Base-by-base conservation (phyloP, 2,329 filamentous ascomycete species). In the Penicillium hordei region DNA sequence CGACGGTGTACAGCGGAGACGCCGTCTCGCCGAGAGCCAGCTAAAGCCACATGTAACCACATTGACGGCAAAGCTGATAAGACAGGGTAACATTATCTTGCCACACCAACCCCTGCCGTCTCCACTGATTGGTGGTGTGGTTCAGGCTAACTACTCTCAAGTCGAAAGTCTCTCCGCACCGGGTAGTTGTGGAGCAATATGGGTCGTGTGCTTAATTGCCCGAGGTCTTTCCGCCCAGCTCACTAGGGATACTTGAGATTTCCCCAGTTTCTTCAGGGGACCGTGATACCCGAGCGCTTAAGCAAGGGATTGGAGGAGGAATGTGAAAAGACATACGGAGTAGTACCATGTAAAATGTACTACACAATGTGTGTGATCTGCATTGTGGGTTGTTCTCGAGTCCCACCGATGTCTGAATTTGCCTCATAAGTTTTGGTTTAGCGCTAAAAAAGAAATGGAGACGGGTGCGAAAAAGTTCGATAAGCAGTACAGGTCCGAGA, bases 1-100 rank as follows among this genome's bases (percentile, higher is more conserved):
- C 60, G 60, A 60, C 61, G 61, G 61, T 51, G 53, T 31, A 52
- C 53, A 44, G 39, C 53, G 53, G 53, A 54, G 56, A 29, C 52
- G 45, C 60, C 55, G 57, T 63, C 52, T 54, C 52, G 57, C 49
- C 43, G 45, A 40, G 49, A 40, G 8, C 39, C 40, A 43, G 8
- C 31, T 25, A 33, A 27, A 44, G 38, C 39, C 55, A 50, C 46
- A 61, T 60, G 60, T 62, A 62, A 60, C 60, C 60, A 50, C 17
- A 45, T 36, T 23, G 17, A 44, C 25, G 46, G 40, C 55, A 27
- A 57, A 44, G 27, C 48, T 53, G 51, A 53, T 56, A 60, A 46
- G 25, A 52, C 33, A 21, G 7, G 23, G 50, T 55, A 40, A 15
- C 39, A 52, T 50, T 60, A 48, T 52, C 46, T 57, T 29, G 50